Conservation (phyloP, 1,284 basidiomycete genomes). For the Rhodotorula sp. region DNA sequence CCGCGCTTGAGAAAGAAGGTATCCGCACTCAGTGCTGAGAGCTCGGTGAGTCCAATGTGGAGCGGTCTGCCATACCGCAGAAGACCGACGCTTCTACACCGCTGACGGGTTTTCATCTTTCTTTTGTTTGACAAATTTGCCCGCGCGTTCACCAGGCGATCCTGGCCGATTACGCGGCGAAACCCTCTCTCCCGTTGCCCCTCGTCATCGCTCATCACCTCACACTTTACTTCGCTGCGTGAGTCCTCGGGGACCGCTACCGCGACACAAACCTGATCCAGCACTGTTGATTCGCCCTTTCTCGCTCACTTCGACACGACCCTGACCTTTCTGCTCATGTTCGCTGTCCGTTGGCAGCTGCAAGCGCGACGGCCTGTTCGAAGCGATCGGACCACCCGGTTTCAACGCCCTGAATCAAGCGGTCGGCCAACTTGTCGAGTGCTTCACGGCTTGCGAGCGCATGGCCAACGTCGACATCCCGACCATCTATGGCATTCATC, state of each 20-base stretch:
- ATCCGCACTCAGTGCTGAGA: not conserved
- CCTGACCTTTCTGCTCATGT: too few relatives aligned
- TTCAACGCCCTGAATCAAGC: constrained; percentile 37
- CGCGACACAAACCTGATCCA: not conserved
- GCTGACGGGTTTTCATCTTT: not conserved
- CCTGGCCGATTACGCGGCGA: constrained; percentile 40
- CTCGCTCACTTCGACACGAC: not conserved
- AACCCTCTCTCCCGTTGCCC: constrained; percentile 44
- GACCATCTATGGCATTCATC: constrained; percentile 21
- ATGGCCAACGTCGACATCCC: constrained; percentile 38
- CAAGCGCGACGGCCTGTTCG: constrained; percentile 39
- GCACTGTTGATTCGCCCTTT: not conserved
- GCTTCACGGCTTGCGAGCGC: constrained; percentile 39
- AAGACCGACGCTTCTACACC: not conserved
- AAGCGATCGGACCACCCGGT: constrained; percentile 44
- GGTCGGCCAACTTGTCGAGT: constrained; percentile 29
- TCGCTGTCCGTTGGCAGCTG: constrained; percentile 10
- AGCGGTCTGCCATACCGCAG: not conserved
- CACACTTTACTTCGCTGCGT: constrained; percentile 43
- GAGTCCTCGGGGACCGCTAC: not conserved
- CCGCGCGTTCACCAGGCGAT: constrained; percentile 20
- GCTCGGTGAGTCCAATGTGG: not conserved
- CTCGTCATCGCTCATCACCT: constrained; percentile 45
- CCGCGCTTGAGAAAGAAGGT: not conserved
- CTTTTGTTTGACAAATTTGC: not conserved